Evolutionary conservation across 2,329 filamentous ascomycete genomes (phyloP), one percentile per base, ranked within the genome.

Genomic region (Arthrobotrys iridis): DNA sequence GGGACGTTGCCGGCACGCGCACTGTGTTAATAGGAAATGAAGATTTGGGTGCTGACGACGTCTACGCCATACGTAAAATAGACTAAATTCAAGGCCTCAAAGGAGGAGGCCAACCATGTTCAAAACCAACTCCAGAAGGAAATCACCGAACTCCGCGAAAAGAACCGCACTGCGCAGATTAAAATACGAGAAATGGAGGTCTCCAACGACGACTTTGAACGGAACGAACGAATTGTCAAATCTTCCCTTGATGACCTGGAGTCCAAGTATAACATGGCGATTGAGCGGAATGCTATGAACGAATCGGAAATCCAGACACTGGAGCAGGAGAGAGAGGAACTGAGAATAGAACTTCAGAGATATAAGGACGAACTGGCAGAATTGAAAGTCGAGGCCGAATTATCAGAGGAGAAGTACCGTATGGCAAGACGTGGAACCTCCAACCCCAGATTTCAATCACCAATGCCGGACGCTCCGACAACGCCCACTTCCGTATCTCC

Each of bases 221-320:
- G 93, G 78, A 94, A 98, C 84, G 94, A 95, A 78, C 90, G 95
- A 79, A 95, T 97, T 83, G 97, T 94, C 26, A 93, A 93, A 35
- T 97, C 93, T 46, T 97, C 94, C 58, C 88, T 98, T 77, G 95
- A 99, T 83, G 95, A 99, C 81, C 86, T 99, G 82, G 95, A 99
- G 83, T 94, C 91, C 77, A 99, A 98, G 83, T 97, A 95, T 83
- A 98, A 97, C 82, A 88, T 96, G 67, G 89, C 93, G 3, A 96
- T 99, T 79, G 95, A 99, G 84, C 87, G 94, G 63, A 89, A 87
- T 7, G 95, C 99, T 24, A 88, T 99, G 87, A 88, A 97, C 83
- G 95, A 99, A 81, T 93, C 97, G 82, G 95, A 98, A 82, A 91
- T 98, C 80, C 94, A 91, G 83, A 87, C 88, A 46, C 92, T 93